Conservation (phyloP, 305 asterid genomes). For the Fraxinus ornus region DNA sequence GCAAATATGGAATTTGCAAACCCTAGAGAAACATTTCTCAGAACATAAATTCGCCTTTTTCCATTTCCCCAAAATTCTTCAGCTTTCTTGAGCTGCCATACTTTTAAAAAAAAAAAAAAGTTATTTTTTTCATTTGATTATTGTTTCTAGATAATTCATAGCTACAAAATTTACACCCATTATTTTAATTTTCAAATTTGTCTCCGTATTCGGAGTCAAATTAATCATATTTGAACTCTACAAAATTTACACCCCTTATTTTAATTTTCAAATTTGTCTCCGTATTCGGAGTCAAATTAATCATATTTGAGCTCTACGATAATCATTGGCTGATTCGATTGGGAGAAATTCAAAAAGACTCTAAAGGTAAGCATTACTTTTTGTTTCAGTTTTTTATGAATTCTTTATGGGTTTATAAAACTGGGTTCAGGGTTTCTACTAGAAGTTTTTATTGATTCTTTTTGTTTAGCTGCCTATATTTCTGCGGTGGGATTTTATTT, state of each 20-base stretch:
- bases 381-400: neutral
- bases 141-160: conserved; percentile 11
- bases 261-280: neutral
- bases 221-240: conserved; percentile 8
- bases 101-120: neutral
- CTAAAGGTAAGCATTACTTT: conserved; percentile 27
- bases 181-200: neutral
- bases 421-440: neutral
- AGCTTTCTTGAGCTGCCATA: conserved; percentile 6
- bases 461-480: neutral
- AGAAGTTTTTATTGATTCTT: conserved; percentile 1
- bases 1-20: conserved; percentile 30
- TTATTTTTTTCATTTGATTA: neutral
- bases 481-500: conserved; percentile 6
- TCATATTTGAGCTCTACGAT: conserved; percentile 2
- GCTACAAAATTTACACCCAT: neutral
- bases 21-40: conserved; percentile 31
- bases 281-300: neutral
- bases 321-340: conserved; percentile 18
- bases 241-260: neutral
- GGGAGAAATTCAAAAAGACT: conserved; percentile 1
- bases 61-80: conserved; percentile 29
- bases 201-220: neutral
- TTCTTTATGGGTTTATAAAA: neutral
- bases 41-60: conserved; percentile 27